Evolutionary conservation across 495 filamentous ascomycete species (phyloP).

Genomic region (Glarea lozoyensis): DNA sequence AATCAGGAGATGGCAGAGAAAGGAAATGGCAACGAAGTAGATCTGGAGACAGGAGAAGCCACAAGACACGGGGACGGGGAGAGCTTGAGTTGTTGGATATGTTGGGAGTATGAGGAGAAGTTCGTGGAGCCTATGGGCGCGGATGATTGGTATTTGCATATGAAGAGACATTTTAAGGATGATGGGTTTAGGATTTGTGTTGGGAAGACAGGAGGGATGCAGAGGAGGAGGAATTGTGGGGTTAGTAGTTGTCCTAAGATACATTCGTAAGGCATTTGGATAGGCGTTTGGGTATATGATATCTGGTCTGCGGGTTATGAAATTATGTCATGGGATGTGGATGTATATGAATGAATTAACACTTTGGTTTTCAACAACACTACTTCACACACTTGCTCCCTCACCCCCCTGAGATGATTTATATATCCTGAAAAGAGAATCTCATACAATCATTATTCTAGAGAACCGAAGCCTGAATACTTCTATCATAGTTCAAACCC

Average conservation of each 20-base stretch:
- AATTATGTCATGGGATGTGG: not conserved
- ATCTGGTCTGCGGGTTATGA: not conserved
- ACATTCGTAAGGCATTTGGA: conserved; percentile 12
- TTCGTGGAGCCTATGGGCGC: conserved; percentile 11
- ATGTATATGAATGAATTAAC: not conserved
- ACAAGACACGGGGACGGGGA: not conserved
- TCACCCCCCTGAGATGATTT: no score
- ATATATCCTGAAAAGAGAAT: no score
- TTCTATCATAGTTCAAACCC: no score
- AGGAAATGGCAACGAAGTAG: not conserved
- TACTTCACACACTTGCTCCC: no score
- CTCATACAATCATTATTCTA: no score
- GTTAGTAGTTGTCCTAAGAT: conserved; percentile 16
- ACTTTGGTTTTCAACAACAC: not conserved
- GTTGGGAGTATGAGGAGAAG: conserved; percentile 17
- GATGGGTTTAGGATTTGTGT: conserved; percentile 16
- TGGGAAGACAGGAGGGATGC: conserved; percentile 17
- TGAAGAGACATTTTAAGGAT: conserved; percentile 12
- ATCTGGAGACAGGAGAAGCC: not conserved
- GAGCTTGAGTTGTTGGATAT: conserved; percentile 17
- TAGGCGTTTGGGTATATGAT: not conserved
- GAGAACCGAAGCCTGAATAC: no score
- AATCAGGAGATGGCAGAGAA: conserved; percentile 1
- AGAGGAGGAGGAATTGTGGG: conserved; percentile 19
- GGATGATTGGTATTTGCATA: conserved; percentile 16